Evolutionary conservation across 108 stramenopile genomes (phyloP).

Genomic region (Skeletonema potamos): DNA sequence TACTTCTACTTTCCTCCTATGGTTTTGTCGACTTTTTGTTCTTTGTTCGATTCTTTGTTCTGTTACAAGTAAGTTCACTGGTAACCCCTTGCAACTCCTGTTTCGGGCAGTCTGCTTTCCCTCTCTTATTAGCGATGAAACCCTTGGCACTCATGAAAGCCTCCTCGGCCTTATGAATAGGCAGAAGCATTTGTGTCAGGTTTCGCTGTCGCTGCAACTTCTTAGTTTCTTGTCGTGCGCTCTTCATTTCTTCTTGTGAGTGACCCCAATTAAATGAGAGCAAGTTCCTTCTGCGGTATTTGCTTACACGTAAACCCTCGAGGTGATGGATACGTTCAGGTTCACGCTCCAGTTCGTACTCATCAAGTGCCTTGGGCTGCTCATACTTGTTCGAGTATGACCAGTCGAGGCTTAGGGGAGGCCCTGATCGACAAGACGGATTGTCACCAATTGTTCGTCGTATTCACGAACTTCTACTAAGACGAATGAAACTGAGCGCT

Average conservation of each 20-base stretch:
- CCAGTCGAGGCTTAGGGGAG: constrained; percentile 38
- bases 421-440: constrained; percentile 26
- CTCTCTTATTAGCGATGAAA: constrained; percentile 20
- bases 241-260: constrained; percentile 34
- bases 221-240: constrained; percentile 19
- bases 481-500: constrained; percentile 36
- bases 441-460: constrained; percentile 41
- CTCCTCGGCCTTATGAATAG: constrained; percentile 23
- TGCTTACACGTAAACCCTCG: constrained; percentile 11
- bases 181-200: constrained; percentile 18
- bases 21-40: too few relatives aligned
- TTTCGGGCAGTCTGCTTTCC: background rate
- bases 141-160: constrained; percentile 13
- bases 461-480: constrained; percentile 44
- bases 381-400: constrained; percentile 33
- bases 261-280: constrained; percentile 36
- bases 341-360: constrained; percentile 31
- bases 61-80: too few relatives aligned
- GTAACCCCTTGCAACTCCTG: background rate
- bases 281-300: constrained; percentile 34
- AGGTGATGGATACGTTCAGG: constrained; percentile 6
- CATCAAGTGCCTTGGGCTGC: constrained; percentile 12
- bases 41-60: too few relatives aligned
- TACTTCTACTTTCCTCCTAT: too few relatives aligned
- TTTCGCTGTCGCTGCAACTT: constrained; percentile 33